These are phyloP conservation scores for Elsinoe batatas DNA, from an alignment of 2,329 filamentous ascomycete species.

Conservation along the genomic window DNA sequence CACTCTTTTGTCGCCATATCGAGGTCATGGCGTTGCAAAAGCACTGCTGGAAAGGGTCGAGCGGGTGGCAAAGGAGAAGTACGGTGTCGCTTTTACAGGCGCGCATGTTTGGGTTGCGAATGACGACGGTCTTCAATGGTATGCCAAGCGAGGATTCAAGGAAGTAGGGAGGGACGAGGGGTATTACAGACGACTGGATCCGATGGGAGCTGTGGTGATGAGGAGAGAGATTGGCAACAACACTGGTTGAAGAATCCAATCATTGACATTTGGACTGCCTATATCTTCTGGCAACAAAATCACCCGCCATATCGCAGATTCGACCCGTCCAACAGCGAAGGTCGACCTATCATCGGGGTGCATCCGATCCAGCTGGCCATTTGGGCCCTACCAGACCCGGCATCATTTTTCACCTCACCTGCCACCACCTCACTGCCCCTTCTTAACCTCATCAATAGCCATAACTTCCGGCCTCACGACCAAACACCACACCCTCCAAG, in stretches of 20 bases:
- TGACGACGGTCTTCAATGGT: constrained; percentile 51
- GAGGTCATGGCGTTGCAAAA: constrained; percentile 47
- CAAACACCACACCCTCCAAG: constrained; percentile 15
- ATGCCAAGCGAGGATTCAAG: constrained; percentile 47
- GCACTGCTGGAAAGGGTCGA: constrained; percentile 38
- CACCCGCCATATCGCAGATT: no score
- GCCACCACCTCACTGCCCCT: neutral
- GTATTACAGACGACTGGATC: constrained; percentile 51
- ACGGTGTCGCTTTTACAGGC: constrained; percentile 43
- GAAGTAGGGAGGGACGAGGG: constrained; percentile 41
- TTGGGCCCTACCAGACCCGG: neutral
- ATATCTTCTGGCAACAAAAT: neutral
- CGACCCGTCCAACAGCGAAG: no score
- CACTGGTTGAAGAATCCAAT: neutral
- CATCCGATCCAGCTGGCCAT: no score
- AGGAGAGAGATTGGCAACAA: constrained; percentile 25
- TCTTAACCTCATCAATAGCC: constrained; percentile 12
- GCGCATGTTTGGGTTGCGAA: constrained; percentile 58
- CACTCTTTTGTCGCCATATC: constrained; percentile 49
- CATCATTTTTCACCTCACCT: neutral
- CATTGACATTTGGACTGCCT: neutral
- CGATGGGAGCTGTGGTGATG: constrained; percentile 46
- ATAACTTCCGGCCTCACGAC: constrained; percentile 16
- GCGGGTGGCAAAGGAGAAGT: constrained; percentile 33
- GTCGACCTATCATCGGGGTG: no score